phyloP scores from a whole-genome alignment of 179 eudicot genomes.

The Silene coronaria region DNA sequence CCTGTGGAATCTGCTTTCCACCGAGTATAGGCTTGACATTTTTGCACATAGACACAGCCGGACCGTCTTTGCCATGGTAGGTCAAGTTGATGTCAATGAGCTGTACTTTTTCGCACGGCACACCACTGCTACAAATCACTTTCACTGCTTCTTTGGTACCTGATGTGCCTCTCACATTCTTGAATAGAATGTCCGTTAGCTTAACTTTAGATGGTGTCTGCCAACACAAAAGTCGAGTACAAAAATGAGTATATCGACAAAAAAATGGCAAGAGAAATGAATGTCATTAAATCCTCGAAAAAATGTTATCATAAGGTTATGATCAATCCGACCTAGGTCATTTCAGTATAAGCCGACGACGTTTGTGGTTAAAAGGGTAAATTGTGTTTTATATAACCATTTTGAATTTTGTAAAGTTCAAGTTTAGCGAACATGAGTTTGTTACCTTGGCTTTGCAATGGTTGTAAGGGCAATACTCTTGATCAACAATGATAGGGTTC shows the following conservation, averaged over 20 bases:
- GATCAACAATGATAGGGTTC: constrained; percentile 48
- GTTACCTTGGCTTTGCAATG: constrained; percentile 35
- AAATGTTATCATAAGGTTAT: too few relatives aligned
- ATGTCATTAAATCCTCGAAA: neutral
- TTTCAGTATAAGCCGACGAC: too few relatives aligned
- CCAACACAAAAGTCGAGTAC: neutral
- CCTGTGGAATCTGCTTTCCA: constrained; percentile 29
- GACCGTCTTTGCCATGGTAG: constrained; percentile 25
- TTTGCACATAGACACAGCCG: constrained; percentile 28
- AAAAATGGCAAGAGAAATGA: neutral
- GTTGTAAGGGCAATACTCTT: constrained; percentile 48
- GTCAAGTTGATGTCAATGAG: constrained; percentile 29
- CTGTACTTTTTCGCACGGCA: constrained; percentile 30
- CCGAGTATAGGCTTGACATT: constrained; percentile 23
- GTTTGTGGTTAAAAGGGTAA: too few relatives aligned
- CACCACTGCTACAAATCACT: constrained; percentile 27
- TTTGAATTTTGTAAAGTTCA: too few relatives aligned
- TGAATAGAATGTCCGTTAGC: constrained; percentile 26
- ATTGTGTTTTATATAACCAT: too few relatives aligned
- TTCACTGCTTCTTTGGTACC: constrained; percentile 25
- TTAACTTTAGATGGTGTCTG: constrained; percentile 35
- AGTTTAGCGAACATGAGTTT: too few relatives aligned
- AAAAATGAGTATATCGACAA: neutral
- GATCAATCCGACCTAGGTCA: too few relatives aligned
- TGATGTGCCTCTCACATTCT: constrained; percentile 31